Base-by-base conservation (phyloP, 2,329 filamentous ascomycete genomes). In the Hypoxylon sp. region DNA sequence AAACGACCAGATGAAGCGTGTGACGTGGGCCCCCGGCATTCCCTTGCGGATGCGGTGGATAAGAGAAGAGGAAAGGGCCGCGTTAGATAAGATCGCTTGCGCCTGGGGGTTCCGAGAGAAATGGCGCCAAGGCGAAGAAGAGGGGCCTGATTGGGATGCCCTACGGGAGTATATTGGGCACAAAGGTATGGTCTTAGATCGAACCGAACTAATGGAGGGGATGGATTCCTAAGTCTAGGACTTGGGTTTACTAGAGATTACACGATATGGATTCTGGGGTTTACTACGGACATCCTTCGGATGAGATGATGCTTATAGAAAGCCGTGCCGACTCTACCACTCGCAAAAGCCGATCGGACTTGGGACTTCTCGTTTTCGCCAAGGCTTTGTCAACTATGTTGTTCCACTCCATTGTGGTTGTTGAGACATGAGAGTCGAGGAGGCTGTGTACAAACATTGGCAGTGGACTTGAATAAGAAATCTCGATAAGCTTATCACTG, bases 1-100 rank as follows among this genome's bases (percentile, higher is more conserved):
- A 67, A 98, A 98, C 80, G 94, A 98, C 79, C 94, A 98, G 80
- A 97, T 98, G 93, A 91, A 92, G 75, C 89, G 96, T 19, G 94
- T 98, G 4, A 94, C 93, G 1, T 99, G 96, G 96, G 86, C 91
- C 8, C 89, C 89, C 0, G 96, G 96, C 10, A 91, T 93, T 35
- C 91, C 93, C 22, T 82, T 98, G 70, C 87, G 92, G 69, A 87
- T 93, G 75, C 88, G 96, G 13, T 98, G 94, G 92, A 80, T 97
- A 59, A 86, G 93, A 35, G 96, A 98, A 79, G 94, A 97, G 71
- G 94, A 99, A 84, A 86, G 96, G 24, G 92, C 91, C 3, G 94
- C 94, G 0, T 84, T 97, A 71, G 96, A 99, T 82, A 90, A 88
- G 76, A 88, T 99, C 63, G 94, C 94, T 0, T 88, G 91, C 71